A percentile compares a stretch with the other conserved stretches of the same genome.
Evolutionary conservation across 352 stramenopile species (phyloP).

Genomic region (Globisporangium polare): DNA sequence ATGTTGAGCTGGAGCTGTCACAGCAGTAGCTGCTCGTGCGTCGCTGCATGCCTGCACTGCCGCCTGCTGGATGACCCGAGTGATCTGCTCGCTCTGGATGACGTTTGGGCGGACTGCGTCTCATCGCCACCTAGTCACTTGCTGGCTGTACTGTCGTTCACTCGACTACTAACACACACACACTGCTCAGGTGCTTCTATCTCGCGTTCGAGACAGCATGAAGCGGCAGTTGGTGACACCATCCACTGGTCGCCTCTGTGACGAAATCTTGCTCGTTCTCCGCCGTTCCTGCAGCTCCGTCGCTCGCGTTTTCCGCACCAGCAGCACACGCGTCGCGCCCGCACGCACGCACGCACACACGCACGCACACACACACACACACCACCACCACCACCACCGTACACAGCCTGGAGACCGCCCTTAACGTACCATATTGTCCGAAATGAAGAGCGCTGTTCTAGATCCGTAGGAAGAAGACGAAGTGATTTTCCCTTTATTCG

Average conservation of each 20-base stretch:
- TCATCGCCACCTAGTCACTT: not conserved
- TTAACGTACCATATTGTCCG: constrained; percentile 68
- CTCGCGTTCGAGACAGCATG: not conserved
- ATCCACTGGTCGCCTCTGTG: not conserved
- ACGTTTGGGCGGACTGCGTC: not conserved
- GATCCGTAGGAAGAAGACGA: constrained; percentile 86
- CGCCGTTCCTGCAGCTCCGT: not conserved
- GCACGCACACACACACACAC: not conserved
- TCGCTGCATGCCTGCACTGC: not conserved
- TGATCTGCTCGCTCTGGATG: not conserved
- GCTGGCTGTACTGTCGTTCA: not conserved
- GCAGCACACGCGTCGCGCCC: not conserved
- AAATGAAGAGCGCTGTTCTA: constrained; percentile 45
- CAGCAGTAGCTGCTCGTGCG: not conserved
- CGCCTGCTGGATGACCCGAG: not conserved
- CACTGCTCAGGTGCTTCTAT: not conserved
- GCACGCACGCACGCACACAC: not conserved
- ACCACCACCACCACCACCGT: no score
- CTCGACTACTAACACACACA: not conserved
- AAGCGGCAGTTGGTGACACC: not conserved
- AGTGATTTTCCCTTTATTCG: constrained; percentile 51
- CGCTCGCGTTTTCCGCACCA: not conserved
- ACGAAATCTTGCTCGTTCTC: not conserved
- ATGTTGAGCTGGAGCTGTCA: not conserved
- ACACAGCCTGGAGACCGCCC: not conserved